Evolutionary conservation across 2,329 filamentous ascomycete genomes (phyloP), one percentile per base, ranked within the genome.

Genomic region (Colletotrichum sidae): DNA sequence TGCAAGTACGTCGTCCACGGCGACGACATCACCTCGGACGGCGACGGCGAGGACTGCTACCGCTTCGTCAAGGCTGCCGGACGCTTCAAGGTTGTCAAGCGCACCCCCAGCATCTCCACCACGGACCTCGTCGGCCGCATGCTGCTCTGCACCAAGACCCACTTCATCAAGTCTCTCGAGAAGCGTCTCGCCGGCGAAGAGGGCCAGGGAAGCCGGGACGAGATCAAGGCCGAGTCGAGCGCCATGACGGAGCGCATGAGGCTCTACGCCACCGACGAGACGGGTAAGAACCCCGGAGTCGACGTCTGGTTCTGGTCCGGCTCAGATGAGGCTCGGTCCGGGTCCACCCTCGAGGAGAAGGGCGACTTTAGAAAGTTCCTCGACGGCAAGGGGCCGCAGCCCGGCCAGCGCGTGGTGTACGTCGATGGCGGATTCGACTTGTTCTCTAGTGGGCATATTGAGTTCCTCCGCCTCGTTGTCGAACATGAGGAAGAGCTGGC

Each of bases 51-150:
- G 77, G 96, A 99, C 81, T 98, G 95, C 81, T 99, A 99, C 81
- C 92, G 96, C 67, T 98, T 95, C 74, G 96, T 99, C 73, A 99
- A 99, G 81, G 90, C 92, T 45, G 96, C 95, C 1, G 91, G 91
- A 11, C 88, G 96, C 47, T 99, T 99, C 87, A 94, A 96, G 80
- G 93, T 99, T 15, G 96, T 99, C 50, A 97, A 97, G 82, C 88
- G 96, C 69, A 98, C 96, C 2, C 96, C 96, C 0, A 94, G 93
- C 65, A 99, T 99, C 74, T 97, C 93, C 9, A 99, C 96, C 2
- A 99, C 96, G 4, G 96, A 99, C 75, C 86, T 99, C n/a, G 96
- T 99, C 34, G 96, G 96, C 17, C 90, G 96, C 72, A 99, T 99
- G 96, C 84, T 99, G 73, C 84, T 98, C 13, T 97, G 94, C 83